phyloP scores from a whole-genome alignment of 306 rosid species.

The Vigna unguiculata region DNA sequence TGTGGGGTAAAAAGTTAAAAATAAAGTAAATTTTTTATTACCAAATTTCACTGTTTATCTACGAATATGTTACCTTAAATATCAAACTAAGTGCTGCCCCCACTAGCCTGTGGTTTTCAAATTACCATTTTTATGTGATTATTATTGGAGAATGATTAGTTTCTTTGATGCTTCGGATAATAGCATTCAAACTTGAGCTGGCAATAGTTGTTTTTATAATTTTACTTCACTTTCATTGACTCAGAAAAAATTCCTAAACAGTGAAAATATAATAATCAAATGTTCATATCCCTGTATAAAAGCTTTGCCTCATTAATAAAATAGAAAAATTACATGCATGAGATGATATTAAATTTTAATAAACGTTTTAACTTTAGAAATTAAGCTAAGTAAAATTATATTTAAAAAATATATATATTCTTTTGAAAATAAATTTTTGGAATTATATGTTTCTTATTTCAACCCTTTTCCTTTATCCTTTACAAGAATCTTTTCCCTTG shows the following conservation, averaged over 20 bases:
- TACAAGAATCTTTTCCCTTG: background rate
- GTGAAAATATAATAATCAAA: background rate
- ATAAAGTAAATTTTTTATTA: too few relatives aligned
- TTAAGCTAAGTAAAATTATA: background rate
- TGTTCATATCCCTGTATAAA: background rate
- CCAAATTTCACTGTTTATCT: too few relatives aligned
- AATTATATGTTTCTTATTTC: background rate
- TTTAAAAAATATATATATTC: background rate
- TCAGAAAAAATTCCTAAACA: background rate
- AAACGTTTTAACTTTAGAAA: background rate
- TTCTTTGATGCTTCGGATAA: background rate
- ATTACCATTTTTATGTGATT: background rate
- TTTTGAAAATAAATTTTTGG: background rate
- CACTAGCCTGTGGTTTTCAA: background rate
- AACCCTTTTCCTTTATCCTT: background rate
- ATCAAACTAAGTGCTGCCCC: too few relatives aligned
- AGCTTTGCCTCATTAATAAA: background rate
- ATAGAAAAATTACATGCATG: background rate
- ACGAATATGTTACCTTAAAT: too few relatives aligned
- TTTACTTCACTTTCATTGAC: background rate
- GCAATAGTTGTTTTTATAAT: background rate
- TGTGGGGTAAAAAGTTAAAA: too few relatives aligned
- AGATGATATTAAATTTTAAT: background rate
- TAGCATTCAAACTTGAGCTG: slow-evolving; percentile 9
- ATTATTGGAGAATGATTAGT: background rate